A percentile compares a stretch with the other conserved stretches of the same genome.
These are phyloP conservation scores for Stephania cephalantha DNA, from an alignment of 164 flowering plant genomes.

Conservation along the genomic window DNA sequence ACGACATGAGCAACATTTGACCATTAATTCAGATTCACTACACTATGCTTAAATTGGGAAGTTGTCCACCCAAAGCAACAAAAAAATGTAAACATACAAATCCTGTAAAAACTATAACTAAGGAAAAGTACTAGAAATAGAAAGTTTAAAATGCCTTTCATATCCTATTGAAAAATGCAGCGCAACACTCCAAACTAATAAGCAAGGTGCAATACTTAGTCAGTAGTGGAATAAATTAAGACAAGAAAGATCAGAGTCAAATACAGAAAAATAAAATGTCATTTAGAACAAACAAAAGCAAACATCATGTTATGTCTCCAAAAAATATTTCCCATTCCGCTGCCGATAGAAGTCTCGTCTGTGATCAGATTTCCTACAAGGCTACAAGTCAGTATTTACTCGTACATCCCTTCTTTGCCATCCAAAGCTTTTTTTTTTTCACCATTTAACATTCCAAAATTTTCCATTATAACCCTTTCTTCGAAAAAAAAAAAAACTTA, in stretches of 20 bases:
- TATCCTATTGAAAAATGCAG: not conserved
- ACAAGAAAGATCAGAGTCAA: not conserved
- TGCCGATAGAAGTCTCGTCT: too few species aligned
- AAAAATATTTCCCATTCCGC: too few species aligned
- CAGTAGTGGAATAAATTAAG: not conserved
- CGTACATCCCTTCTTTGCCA: too few species aligned
- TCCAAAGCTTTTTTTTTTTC: too few species aligned
- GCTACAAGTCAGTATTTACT: too few species aligned
- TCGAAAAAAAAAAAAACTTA: too few species aligned
- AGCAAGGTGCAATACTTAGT: not conserved
- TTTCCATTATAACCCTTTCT: too few species aligned
- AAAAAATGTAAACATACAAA: not conserved
- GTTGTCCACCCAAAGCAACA: not conserved
- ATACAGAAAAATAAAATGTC: too few species aligned
- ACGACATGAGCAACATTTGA: not conserved
- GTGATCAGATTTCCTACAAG: too few species aligned
- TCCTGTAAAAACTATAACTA: not conserved
- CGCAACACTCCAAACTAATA: not conserved
- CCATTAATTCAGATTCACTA: not conserved
- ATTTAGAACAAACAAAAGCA: too few species aligned
- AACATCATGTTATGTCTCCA: too few species aligned
- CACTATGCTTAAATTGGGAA: not conserved
- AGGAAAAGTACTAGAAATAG: not conserved
- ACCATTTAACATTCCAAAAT: too few species aligned
- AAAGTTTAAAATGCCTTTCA: not conserved